These are phyloP conservation scores for Osmanthus fragrans DNA, from an alignment of 257 asterid genomes.

Conservation along the genomic window DNA sequence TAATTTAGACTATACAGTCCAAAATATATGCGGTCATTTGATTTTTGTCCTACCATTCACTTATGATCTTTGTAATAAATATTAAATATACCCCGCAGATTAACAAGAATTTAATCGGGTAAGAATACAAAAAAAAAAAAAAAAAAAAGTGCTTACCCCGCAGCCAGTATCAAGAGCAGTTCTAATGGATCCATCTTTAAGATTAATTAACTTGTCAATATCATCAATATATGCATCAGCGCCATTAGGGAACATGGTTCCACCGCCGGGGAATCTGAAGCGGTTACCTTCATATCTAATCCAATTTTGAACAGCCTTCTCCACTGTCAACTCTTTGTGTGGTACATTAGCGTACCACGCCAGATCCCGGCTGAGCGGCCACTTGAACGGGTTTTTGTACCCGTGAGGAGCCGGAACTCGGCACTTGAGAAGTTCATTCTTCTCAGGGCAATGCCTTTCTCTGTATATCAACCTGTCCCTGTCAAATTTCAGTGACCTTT, in stretches of 20 bases:
- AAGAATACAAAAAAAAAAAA: neutral
- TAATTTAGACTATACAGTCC: constrained; percentile 2
- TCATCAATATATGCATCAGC: constrained; percentile 78
- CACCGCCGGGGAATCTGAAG: constrained; percentile 88
- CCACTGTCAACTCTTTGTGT: constrained; percentile 76
- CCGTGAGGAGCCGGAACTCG: constrained; percentile 76
- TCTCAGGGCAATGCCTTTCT: constrained; percentile 75
- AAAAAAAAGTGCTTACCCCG: constrained; percentile 49
- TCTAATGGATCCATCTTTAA: constrained; percentile 72
- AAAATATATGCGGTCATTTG: neutral
- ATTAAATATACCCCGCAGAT: constrained; percentile 17
- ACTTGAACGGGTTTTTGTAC: constrained; percentile 67
- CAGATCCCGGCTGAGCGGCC: constrained; percentile 78
- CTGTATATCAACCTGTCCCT: constrained; percentile 58
- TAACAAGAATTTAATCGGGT: neutral
- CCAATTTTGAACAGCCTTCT: constrained; percentile 93
- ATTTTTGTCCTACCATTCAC: constrained; percentile 1
- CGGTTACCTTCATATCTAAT: constrained; percentile 70
- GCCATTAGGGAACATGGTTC: constrained; percentile 86
- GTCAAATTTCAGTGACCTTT: constrained; percentile 50
- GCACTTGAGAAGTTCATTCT: constrained; percentile 54
- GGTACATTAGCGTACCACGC: constrained; percentile 92
- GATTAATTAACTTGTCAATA: constrained; percentile 63
- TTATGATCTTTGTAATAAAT: neutral
- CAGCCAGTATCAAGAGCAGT: constrained; percentile 97